Evolutionary conservation across 2,329 filamentous ascomycete genomes (phyloP).

Genomic region (Aureobasidium sp.): DNA sequence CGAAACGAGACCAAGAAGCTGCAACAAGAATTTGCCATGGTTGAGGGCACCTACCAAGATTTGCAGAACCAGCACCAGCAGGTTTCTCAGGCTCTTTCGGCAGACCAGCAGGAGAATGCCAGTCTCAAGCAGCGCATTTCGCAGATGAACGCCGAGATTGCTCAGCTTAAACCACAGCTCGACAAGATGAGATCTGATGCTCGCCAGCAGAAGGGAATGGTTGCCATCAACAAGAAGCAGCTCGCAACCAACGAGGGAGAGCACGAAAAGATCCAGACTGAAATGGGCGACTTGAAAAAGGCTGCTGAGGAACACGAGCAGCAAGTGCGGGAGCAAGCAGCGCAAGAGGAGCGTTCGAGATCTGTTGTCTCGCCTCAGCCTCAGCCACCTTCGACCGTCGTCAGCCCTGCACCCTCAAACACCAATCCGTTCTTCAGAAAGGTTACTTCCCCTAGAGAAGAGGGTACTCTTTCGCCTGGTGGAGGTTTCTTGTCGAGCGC

Average conservation of each 20-base stretch:
- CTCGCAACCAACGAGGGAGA: constrained; percentile 81
- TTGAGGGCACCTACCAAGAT: constrained; percentile 75
- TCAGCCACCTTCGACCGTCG: constrained; percentile 43
- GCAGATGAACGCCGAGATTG: constrained; percentile 70
- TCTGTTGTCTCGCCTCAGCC: constrained; percentile 27
- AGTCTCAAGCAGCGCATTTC: constrained; percentile 81
- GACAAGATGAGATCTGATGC: constrained; percentile 90
- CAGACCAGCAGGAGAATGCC: constrained; percentile 82
- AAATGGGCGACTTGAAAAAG: constrained; percentile 60
- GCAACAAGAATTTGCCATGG: constrained; percentile 70
- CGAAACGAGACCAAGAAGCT: constrained; percentile 76
- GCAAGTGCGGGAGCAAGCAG: constrained; percentile 28
- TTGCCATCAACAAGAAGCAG: constrained; percentile 98
- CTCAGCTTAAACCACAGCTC: constrained; percentile 76
- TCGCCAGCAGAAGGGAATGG: constrained; percentile 89
- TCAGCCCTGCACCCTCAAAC: constrained; percentile 58
- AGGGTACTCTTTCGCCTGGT: constrained; percentile 8
- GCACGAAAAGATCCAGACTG: constrained; percentile 74
- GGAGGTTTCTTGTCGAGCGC: constrained; percentile 15
- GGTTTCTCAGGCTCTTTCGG: constrained; percentile 62
- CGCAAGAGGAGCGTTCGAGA: constrained; percentile 10
- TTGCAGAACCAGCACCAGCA: constrained; percentile 75
- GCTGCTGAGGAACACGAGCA: constrained; percentile 36
- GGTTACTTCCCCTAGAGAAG: constrained; percentile 26
- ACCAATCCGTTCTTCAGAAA: constrained; percentile 94